phyloP scores from a whole-genome alignment of 495 filamentous ascomycete species.

The Cryomyces antarcticus region DNA sequence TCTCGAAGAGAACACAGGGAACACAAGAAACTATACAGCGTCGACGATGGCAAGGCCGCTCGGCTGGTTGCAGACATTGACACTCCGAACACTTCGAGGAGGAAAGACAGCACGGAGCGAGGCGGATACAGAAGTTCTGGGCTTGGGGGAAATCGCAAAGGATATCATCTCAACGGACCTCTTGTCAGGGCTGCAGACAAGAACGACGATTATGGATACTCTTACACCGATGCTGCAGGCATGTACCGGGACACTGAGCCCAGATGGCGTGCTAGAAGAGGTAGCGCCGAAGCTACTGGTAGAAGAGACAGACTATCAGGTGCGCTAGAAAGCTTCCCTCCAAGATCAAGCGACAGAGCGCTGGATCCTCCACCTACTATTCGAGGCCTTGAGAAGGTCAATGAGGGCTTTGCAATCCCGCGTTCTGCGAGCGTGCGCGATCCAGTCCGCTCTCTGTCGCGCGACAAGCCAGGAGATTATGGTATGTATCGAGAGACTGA shows the following conservation, averaged over 20 bases:
- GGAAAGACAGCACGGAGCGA: slow-evolving; percentile 6
- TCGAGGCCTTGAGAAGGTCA: slow-evolving; percentile 20
- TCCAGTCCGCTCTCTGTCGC: slow-evolving; percentile 6
- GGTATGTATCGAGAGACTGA: slow-evolving; percentile 9
- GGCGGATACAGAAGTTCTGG: slow-evolving; percentile 6
- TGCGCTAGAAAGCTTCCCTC: slow-evolving; percentile 9
- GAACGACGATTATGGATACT: slow-evolving; percentile 16
- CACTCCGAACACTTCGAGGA: neutral
- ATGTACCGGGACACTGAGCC: slow-evolving; percentile 23
- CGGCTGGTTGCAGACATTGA: slow-evolving; percentile 6
- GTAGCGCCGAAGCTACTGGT: slow-evolving; percentile 12
- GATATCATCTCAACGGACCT: slow-evolving; percentile 14
- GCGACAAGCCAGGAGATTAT: slow-evolving; percentile 6
- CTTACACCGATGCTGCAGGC: slow-evolving; percentile 19
- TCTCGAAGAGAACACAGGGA: slow-evolving; percentile 3
- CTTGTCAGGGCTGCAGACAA: slow-evolving; percentile 1
- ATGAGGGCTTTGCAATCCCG: slow-evolving; percentile 6
- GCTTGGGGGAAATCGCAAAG: slow-evolving; percentile 4
- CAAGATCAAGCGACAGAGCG: slow-evolving; percentile 5
- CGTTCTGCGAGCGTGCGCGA: slow-evolving; percentile 12
- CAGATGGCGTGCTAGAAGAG: slow-evolving; percentile 15
- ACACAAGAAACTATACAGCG: slow-evolving; percentile 19
- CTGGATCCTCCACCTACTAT: slow-evolving; percentile 19
- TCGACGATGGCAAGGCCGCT: slow-evolving; percentile 12
- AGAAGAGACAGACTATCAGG: slow-evolving; percentile 16